phyloP scores from a whole-genome alignment of 2,329 filamentous ascomycete genomes.

The Paraphaeosphaeria sporulosa region DNA sequence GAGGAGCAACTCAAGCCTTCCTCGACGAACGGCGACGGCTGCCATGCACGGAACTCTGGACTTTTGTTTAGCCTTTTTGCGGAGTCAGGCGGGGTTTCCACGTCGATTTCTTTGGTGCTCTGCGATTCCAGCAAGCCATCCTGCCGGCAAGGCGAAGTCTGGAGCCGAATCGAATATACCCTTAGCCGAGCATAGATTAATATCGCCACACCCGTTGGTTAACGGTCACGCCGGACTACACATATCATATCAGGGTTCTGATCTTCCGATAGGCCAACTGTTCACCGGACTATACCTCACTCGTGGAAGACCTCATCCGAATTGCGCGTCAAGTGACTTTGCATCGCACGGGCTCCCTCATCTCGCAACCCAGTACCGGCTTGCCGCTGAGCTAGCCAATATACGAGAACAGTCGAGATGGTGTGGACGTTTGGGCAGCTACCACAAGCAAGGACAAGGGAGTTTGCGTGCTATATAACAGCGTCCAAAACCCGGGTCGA shows the following conservation, averaged over 20 bases:
- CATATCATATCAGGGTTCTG: background rate
- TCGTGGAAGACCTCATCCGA: slow-evolving; percentile 8
- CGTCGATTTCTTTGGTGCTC: background rate
- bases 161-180: background rate
- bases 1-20: background rate
- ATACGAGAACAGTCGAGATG: background rate
- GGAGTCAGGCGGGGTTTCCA: background rate
- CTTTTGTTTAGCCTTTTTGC: background rate
- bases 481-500: slow-evolving; percentile 8
- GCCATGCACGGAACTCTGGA: background rate
- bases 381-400: slow-evolving; percentile 3
- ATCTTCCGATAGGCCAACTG: background rate
- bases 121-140: background rate
- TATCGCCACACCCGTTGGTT: background rate
- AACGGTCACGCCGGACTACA: slow-evolving; percentile 9
- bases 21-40: background rate
- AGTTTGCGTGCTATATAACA: slow-evolving; percentile 10
- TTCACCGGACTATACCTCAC: background rate
- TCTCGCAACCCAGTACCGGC: background rate
- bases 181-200: slow-evolving; percentile 11
- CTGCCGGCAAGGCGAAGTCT: slow-evolving; percentile 5
- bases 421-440: background rate
- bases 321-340: slow-evolving; percentile 9
- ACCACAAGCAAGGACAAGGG: slow-evolving; percentile 2
- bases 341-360: background rate